Percentiles rank a stretch among this genome's conserved stretches.
Evolutionary conservation across 1,284 basidiomycete species (phyloP).

Genomic region (Phlebopus sp.): DNA sequence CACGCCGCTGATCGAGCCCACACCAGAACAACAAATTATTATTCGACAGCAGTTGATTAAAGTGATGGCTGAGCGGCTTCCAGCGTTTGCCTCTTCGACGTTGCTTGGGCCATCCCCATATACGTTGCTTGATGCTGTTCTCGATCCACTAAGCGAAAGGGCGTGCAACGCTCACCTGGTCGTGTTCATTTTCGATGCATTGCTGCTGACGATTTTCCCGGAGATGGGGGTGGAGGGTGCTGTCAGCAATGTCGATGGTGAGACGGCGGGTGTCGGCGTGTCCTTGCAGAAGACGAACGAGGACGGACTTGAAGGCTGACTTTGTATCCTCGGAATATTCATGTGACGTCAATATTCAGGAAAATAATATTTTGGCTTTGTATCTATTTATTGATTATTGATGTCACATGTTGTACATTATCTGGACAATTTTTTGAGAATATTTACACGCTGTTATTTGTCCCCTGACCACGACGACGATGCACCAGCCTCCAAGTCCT

Average conservation of each 20-base stretch:
- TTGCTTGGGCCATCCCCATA: conserved; percentile 48
- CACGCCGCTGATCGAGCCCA: conserved; percentile 62
- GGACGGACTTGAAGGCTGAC: no score
- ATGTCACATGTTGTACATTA: conserved; percentile 15
- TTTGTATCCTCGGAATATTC: no score
- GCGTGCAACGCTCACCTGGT: conserved; percentile 68
- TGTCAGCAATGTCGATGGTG: not conserved
- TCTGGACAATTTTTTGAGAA: not conserved
- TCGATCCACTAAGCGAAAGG: conserved; percentile 56
- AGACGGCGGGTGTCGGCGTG: not conserved
- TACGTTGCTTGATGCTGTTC: conserved; percentile 44
- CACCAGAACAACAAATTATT: conserved; percentile 61
- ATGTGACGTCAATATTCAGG: no score
- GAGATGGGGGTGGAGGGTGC: conserved; percentile 46
- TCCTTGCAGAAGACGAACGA: not conserved
- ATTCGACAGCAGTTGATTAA: conserved; percentile 52
- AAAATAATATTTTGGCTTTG: conserved; percentile 16
- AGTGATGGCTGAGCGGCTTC: conserved; percentile 44
- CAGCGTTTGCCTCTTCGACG: conserved; percentile 38
- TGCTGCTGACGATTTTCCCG: conserved; percentile 63
- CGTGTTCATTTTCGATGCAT: conserved; percentile 60
- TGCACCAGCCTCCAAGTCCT: conserved; percentile 51
- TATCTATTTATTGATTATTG: conserved; percentile 33
- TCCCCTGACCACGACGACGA: conserved; percentile 26
- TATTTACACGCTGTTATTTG: not conserved